phyloP scores from a whole-genome alignment of 192 early-diverging fungal species.

The Allomyces macrogynus region DNA sequence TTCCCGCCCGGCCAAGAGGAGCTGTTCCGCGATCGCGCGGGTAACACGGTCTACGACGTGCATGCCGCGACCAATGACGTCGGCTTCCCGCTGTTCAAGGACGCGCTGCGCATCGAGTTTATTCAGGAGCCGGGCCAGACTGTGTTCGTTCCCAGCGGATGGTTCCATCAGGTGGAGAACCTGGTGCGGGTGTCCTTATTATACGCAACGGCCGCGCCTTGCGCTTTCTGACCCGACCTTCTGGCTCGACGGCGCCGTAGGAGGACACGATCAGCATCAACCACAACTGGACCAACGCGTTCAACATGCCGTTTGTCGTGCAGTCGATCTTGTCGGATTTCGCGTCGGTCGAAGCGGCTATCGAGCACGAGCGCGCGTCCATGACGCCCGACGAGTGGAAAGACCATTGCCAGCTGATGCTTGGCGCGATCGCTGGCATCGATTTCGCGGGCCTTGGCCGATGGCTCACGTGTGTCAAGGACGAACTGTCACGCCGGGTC shows the following conservation, averaged over 20 bases:
- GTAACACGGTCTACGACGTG: constrained; percentile 37
- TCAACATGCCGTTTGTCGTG: constrained; percentile 24
- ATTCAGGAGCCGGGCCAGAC: constrained; percentile 42
- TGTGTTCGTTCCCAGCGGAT: constrained; percentile 49
- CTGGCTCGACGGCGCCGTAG: not conserved
- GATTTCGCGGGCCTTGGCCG: constrained; percentile 22
- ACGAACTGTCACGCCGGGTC: not conserved
- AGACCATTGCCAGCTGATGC: constrained; percentile 19
- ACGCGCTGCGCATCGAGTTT: constrained; percentile 23
- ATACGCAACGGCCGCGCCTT: not conserved
- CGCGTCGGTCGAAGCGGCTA: constrained; percentile 21
- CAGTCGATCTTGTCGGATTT: constrained; percentile 23
- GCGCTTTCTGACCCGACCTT: not conserved
- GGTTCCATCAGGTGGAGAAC: constrained; percentile 57
- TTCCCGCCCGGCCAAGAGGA: constrained; percentile 42
- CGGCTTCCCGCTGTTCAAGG: constrained; percentile 27
- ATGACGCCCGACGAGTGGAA: constrained; percentile 21
- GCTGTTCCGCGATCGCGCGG: constrained; percentile 28
- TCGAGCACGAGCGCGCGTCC: constrained; percentile 28
- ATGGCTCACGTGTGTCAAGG: constrained; percentile 7
- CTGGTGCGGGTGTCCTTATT: constrained; percentile 2
- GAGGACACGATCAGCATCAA: constrained; percentile 56
- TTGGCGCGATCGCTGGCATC: constrained; percentile 29
- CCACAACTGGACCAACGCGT: constrained; percentile 54
- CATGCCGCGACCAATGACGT: constrained; percentile 9